These are phyloP conservation scores for Monilinia fructigena DNA, from an alignment of 2,329 filamentous ascomycete genomes.

Conservation along the genomic window DNA sequence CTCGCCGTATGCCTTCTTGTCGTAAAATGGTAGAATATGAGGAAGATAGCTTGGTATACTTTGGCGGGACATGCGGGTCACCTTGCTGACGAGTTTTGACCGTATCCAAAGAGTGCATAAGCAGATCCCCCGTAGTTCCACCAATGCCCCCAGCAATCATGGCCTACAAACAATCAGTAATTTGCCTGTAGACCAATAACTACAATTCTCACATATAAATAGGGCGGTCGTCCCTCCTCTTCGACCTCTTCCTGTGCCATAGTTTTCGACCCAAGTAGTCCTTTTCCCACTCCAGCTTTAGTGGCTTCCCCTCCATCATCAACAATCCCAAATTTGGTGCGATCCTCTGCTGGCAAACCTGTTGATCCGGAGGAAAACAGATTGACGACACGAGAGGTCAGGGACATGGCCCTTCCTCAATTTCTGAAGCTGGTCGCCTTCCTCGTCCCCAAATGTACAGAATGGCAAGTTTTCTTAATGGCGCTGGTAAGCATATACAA, in stretches of 20 bases:
- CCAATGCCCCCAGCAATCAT: conserved; percentile 95
- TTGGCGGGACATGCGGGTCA: conserved; percentile 87
- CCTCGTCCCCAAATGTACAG: neutral
- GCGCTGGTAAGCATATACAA: conserved; percentile 11
- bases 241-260: conserved; percentile 43
- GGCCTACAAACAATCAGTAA: conserved; percentile 53
- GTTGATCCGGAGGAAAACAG: conserved; percentile 48
- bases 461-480: neutral
- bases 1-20: conserved; percentile 83
- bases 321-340: conserved; percentile 38
- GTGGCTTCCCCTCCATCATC: conserved; percentile 41
- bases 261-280: conserved; percentile 31
- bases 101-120: conserved; percentile 98
- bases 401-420: conserved; percentile 52
- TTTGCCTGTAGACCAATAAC: conserved; percentile 21
- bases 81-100: conserved; percentile 98
- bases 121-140: conserved; percentile 89
- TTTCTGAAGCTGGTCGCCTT: conserved; percentile 23
- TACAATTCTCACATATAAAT: conserved; percentile 54
- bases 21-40: conserved; percentile 92
- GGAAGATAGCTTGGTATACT: conserved; percentile 84
- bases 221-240: conserved; percentile 58
- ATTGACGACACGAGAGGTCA: conserved; percentile 53
- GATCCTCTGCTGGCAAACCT: conserved; percentile 29
- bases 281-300: conserved; percentile 38